Conservation (phyloP, 768 basidiomycete genomes). For the Leucocoprinus birnbaumii region DNA sequence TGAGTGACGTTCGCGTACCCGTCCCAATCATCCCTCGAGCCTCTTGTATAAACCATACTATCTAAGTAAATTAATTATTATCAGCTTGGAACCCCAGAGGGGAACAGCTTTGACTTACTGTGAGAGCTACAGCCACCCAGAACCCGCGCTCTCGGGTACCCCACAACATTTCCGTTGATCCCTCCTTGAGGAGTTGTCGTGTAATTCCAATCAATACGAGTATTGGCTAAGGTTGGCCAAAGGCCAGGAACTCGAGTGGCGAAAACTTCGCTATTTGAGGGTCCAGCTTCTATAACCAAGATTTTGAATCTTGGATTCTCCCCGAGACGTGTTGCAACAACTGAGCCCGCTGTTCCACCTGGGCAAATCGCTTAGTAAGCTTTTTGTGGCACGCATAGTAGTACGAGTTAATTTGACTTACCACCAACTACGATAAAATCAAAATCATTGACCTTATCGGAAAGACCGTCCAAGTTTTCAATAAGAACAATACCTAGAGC, state of each 20-base stretch:
- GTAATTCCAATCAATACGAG: constrained; percentile 24
- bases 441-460: too few species aligned
- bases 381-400: too few species aligned
- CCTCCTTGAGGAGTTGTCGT: constrained; percentile 21
- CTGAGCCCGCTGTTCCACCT: constrained; percentile 1
- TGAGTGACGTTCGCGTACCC: constrained; percentile 3
- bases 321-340: background rate
- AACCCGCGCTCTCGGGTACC: background rate
- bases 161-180: constrained; percentile 11
- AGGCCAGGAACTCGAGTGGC: background rate
- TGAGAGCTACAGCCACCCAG: background rate
- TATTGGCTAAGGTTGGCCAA: background rate
- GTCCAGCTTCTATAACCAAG: constrained; percentile 7
- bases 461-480: too few species aligned
- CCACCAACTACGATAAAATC: constrained; percentile 12
- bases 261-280: constrained; percentile 6
- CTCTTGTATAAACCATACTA: constrained; percentile 8
- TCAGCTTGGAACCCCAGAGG: background rate
- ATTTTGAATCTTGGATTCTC: background rate
- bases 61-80: constrained; percentile 1
- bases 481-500: too few species aligned
- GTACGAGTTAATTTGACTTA: too few species aligned
- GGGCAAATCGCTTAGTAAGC: too few species aligned
- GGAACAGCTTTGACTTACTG: background rate
- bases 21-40: constrained; percentile 10